Evolutionary conservation across 139 green algal genomes (phyloP).

Genomic region (Chara braunii): DNA sequence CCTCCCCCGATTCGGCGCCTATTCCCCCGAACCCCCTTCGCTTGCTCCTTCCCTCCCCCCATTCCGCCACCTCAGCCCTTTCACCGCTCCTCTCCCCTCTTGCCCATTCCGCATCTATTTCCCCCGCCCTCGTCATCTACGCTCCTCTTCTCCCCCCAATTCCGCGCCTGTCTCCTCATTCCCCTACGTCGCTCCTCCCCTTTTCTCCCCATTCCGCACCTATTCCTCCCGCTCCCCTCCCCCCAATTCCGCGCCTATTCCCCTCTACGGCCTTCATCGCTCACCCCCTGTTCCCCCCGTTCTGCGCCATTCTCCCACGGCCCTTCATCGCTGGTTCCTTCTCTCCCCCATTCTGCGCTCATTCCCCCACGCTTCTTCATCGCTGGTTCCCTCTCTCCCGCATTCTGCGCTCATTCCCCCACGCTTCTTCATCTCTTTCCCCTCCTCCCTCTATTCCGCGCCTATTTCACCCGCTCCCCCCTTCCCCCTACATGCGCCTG

Average conservation of each 20-base stretch:
- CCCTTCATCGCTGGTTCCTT: neutral
- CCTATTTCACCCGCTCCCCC: neutral
- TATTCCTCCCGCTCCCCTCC: neutral
- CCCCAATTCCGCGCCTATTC: neutral
- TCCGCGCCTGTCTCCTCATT: neutral
- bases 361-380: neutral
- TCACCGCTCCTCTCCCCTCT: neutral
- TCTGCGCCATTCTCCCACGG: neutral
- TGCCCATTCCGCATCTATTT: neutral
- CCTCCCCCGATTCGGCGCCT: too few species aligned
- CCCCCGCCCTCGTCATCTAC: neutral
- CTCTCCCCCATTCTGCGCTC: neutral
- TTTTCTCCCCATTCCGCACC: neutral
- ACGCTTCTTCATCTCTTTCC: neutral
- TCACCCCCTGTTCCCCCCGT: neutral
- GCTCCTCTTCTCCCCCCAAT: neutral
- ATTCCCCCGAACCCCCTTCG: too few species aligned
- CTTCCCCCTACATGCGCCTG: too few species aligned
- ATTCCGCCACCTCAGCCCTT: neutral
- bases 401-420: slow-evolving; percentile 2
- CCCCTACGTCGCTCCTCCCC: neutral
- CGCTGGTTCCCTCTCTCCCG: neutral
- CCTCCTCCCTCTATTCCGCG: neutral
- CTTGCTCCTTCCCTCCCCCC: neutral
- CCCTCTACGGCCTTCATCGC: neutral